Base-by-base conservation (phyloP, 2,329 filamentous ascomycete species). In the Microcyclosporella mali region DNA sequence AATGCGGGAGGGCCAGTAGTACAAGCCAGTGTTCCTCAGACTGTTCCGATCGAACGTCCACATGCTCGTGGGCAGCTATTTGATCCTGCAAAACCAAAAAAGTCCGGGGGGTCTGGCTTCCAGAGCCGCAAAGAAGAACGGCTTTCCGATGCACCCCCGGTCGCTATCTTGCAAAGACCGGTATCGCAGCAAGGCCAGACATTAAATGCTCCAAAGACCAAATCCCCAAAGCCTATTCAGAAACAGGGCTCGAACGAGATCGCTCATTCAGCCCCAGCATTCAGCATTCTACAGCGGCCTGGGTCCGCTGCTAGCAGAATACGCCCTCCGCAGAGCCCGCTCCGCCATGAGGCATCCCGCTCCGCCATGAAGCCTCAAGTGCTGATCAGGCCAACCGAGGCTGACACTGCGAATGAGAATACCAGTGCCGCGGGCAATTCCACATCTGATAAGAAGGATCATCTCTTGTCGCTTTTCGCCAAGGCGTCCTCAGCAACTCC, bases 211-310 rank as follows among this genome's bases (percentile, higher is more conserved):
- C 51, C 53, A 6, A 50, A 40, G 25, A 25, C 37, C 12, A 9
- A 9, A 4, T 49, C 49, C n/a, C 42, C 43, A 3, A 50, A 48
- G 25, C 4, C 40, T 6, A 45, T 35, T 17, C 18, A 21, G 28
- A 50, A 44, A 27, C 49, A 41, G 39, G 29, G 19, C 21, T 39
- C 37, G 8, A 39, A 32, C n/a, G 46, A 54, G 28, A 55, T 48
- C 37, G 41, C 36, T 18, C 41, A 49, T 18, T 37, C 47, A 6
- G 21, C 49, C 33, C 53, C 56, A 27, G 49, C 51, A 18, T 58
- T 59, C 47, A 59, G 50, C 19, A 61, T 62, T 19, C 46, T 62
- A 25, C 47, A 57, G 30, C 49, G 59, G 15, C 59, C 58, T 8
- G 51, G 56, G 14, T 51, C 56, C 12, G 44, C 51, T 3, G 37